phyloP scores from a whole-genome alignment of 495 filamentous ascomycete species.

The Penicillium malachiteum region DNA sequence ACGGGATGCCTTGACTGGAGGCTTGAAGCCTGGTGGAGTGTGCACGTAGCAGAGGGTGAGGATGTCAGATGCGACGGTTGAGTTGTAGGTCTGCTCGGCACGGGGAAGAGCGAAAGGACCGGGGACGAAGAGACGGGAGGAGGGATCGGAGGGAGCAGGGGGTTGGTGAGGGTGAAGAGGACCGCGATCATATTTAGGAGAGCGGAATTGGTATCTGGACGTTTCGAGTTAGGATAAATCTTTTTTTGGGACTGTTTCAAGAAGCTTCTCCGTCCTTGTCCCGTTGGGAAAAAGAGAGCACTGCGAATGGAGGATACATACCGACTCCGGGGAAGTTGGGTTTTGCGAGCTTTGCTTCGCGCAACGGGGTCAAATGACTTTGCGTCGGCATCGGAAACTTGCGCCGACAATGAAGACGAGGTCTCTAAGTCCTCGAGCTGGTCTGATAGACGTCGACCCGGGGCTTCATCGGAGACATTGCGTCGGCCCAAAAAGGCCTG shows the following conservation, averaged over 20 bases:
- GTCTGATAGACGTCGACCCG: constrained; percentile 31
- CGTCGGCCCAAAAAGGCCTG: constrained; percentile 40
- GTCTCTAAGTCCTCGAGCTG: constrained; percentile 40
- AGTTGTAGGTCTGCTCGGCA: constrained; percentile 84
- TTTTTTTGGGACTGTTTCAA: neutral
- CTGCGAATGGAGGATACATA: constrained; percentile 31
- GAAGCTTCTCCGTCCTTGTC: neutral
- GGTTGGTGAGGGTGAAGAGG: constrained; percentile 91
- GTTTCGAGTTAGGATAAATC: neutral
- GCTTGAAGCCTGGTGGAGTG: constrained; percentile 67
- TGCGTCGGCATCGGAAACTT: constrained; percentile 25
- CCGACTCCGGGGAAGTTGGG: constrained; percentile 67
- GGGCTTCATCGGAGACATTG: constrained; percentile 49
- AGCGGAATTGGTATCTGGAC: constrained; percentile 82
- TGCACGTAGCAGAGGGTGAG: constrained; percentile 87
- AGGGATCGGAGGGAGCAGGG: constrained; percentile 76
- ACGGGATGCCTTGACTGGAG: constrained; percentile 62
- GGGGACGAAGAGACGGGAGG: constrained; percentile 84
- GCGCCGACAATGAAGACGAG: constrained; percentile 30
- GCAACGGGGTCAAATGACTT: constrained; percentile 59
- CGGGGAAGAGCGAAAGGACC: constrained; percentile 90
- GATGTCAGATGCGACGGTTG: constrained; percentile 84
- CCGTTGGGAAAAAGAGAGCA: no score
- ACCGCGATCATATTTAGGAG: constrained; percentile 91
- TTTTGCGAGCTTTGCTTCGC: constrained; percentile 48